Base-by-base conservation (phyloP, 352 stramenopile genomes). In the Phytophthora tubulina region DNA sequence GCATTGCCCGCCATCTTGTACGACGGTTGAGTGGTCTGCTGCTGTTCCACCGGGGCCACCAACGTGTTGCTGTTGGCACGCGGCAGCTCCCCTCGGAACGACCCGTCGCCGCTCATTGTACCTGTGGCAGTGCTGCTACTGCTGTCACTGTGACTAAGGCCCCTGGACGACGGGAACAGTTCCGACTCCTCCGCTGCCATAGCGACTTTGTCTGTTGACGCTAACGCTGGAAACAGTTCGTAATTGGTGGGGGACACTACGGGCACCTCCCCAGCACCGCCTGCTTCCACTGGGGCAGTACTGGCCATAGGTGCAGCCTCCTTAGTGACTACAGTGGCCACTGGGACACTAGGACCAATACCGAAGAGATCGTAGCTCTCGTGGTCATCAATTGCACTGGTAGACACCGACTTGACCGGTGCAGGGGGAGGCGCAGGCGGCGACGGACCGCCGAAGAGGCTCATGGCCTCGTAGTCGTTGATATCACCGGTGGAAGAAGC, bases 1-100 rank as follows among this genome's bases (percentile, higher is more conserved):
- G 86, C 85, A 72, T 95, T 95, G 42, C 88, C 88, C 4, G 81
- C 75, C 69, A 87, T 85, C 46, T 92, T 93, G 75, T 91, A 89
- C 64, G 76, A 55, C n/a, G 82, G 77, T 13, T 70, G 46, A 10
- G 67, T 10, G 17, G 58, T 32, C 35, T 77, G 64, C 35, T 77
- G 64, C 4, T 72, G 14, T 14, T 48, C 39, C n/a, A n/a, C 17
- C 0, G 35, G 4, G 14, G 38, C 58, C 31, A 66, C 57, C 48
- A 72, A 42, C 14, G 36, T 11, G 38, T 67, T 67, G 27, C 72
- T 67, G 48, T 72, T 63, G 30, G 64, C 46, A 57, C 59, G 35
- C n/a, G 66, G 21, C 15, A 65, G n/a, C 36, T 53, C 39, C 51
- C 51, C 36, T 30, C 38, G 30, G 61, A 66, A 54, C 17, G 67